phyloP scores from a whole-genome alignment of 1,139 yeast genomes.

The Lodderomyces elongisporus region DNA sequence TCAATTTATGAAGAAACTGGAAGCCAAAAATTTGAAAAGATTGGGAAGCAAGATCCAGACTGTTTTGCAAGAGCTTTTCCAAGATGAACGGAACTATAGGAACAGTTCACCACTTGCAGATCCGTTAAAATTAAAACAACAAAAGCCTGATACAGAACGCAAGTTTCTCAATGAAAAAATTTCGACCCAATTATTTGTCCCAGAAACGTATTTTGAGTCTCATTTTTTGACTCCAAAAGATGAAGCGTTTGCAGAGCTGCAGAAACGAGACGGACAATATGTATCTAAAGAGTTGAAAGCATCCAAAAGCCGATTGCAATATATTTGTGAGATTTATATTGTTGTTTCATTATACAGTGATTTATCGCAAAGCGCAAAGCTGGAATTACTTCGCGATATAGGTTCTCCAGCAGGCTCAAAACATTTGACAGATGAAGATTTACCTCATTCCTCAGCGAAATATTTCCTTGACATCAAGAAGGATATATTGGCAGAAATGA shows the following conservation, averaged over 20 bases:
- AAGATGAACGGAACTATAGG: constrained; percentile 23
- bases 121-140: constrained; percentile 14
- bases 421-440: constrained; percentile 33
- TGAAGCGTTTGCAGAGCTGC: constrained; percentile 9
- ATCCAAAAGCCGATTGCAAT: constrained; percentile 25
- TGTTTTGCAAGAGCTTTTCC: constrained; percentile 25
- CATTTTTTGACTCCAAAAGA: constrained; percentile 20
- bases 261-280: constrained; percentile 23
- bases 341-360: constrained; percentile 29
- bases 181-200: constrained; percentile 22
- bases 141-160: constrained; percentile 16
- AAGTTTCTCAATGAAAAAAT: constrained; percentile 21
- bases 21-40: constrained; percentile 19
- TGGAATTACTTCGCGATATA: constrained; percentile 19
- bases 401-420: constrained; percentile 28
- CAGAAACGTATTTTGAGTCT: constrained; percentile 35
- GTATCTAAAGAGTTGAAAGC: constrained; percentile 23
- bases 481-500: constrained; percentile 21
- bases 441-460: constrained; percentile 22
- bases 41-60: constrained; percentile 21
- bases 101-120: constrained; percentile 16
- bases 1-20: constrained; percentile 21
- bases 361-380: constrained; percentile 20
- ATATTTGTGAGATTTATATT: constrained; percentile 30
- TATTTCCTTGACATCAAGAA: constrained; percentile 23